Conservation (phyloP, 2,329 filamentous ascomycete genomes). For the Biscogniauxia sp. region DNA sequence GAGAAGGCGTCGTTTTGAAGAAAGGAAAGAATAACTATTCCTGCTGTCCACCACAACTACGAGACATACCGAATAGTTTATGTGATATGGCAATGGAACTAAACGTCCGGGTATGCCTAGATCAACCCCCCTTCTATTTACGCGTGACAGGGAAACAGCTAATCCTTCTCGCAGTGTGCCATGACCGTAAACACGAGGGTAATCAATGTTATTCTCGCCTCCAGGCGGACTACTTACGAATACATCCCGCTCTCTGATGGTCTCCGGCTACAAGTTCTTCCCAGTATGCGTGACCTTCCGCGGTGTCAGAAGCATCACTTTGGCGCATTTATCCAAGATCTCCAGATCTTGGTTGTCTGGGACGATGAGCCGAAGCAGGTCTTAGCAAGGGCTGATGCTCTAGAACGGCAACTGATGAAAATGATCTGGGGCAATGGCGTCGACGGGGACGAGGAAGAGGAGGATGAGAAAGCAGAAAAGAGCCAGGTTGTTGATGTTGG, state of each 20-base stretch:
- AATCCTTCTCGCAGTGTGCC: conserved; percentile 48
- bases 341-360: conserved; percentile 60
- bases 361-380: conserved; percentile 59
- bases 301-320: conserved; percentile 63
- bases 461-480: conserved; percentile 37
- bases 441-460: conserved; percentile 40
- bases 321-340: conserved; percentile 61
- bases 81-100: conserved; percentile 37
- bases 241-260: conserved; percentile 59
- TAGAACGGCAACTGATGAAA: conserved; percentile 53
- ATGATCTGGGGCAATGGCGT: conserved; percentile 54
- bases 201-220: conserved; percentile 56
- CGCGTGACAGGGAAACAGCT: conserved; percentile 4
- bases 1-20: conserved; percentile 41
- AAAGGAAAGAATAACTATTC: conserved; percentile 37
- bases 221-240: conserved; percentile 43
- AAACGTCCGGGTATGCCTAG: conserved; percentile 36
- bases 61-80: conserved; percentile 34
- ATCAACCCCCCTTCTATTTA: conserved; percentile 10
- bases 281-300: conserved; percentile 54
- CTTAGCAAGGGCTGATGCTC: conserved; percentile 47
- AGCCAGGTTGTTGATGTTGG: conserved; percentile 33
- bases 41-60: conserved; percentile 39
- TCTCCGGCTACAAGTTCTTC: conserved; percentile 61
- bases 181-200: conserved; percentile 67